A percentile compares a stretch with the other conserved stretches of the same genome.
Conservation (phyloP, 345 rosid genomes). For the Arabidopsis arenosa region DNA sequence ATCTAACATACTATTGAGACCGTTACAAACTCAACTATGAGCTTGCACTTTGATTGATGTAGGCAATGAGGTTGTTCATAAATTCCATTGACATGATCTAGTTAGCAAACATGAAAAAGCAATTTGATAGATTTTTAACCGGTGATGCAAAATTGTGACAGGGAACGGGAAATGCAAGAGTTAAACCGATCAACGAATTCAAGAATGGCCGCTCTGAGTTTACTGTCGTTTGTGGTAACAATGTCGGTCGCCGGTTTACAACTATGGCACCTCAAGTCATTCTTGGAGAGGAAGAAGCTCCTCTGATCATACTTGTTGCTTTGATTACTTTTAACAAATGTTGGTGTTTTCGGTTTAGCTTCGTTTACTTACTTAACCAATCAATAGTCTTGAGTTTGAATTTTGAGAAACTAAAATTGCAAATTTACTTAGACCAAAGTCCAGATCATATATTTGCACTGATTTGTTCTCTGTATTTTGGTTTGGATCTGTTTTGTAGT, state of each 20-base stretch:
- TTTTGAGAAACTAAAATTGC: neutral
- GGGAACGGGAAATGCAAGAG: constrained; percentile 86
- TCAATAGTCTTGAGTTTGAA: neutral
- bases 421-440: neutral
- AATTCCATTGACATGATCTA: neutral
- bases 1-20: neutral
- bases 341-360: constrained; percentile 5
- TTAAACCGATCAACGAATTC: constrained; percentile 73
- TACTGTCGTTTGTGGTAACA: constrained; percentile 68
- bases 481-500: no score
- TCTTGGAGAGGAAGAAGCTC: constrained; percentile 86
- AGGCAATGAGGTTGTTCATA: neutral
- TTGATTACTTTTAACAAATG: neutral
- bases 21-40: neutral
- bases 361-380: neutral
- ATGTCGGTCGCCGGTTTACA: constrained; percentile 86
- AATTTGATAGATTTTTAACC: neutral
- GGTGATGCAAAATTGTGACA: constrained; percentile 28
- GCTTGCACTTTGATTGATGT: neutral
- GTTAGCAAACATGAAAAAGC: no score
- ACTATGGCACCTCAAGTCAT: constrained; percentile 89
- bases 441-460: no score
- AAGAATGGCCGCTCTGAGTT: constrained; percentile 72
- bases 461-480: no score
- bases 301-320: constrained; percentile 18